These are phyloP conservation scores for Leptomonas pyrrhocoris DNA, from an alignment of 208 protist genomes.

Conservation along the genomic window DNA sequence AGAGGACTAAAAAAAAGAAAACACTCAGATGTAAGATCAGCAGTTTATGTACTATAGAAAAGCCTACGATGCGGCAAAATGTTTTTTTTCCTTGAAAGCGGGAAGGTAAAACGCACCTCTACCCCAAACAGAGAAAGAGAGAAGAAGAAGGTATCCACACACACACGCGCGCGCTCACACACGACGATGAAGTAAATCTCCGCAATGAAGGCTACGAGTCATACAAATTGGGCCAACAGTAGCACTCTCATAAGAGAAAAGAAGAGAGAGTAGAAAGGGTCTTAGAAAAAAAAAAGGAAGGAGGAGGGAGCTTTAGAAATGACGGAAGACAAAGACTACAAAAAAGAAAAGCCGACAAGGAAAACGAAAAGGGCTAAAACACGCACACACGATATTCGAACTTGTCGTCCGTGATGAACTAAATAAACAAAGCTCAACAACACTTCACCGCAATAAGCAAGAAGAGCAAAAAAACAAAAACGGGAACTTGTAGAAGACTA, in stretches of 20 bases:
- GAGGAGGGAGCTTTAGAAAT: background rate
- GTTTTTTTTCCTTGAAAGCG: no score
- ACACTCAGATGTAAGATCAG: no score
- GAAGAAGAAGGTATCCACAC: background rate
- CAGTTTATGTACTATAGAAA: no score
- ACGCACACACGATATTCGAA: background rate
- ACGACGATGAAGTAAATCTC: constrained; percentile 2
- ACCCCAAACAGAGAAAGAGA: background rate
- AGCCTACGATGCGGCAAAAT: background rate
- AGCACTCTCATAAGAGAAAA: constrained; percentile 16
- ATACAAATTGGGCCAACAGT: no score
- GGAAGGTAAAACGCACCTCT: constrained; percentile 2
- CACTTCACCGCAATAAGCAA: no score
- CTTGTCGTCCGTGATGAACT: background rate
- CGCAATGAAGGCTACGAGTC: background rate
- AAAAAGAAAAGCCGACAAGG: constrained; percentile 11
- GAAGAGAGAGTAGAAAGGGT: constrained; percentile 2
- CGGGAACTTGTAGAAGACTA: background rate
- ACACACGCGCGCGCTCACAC: background rate
- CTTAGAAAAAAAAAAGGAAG: constrained; percentile 27
- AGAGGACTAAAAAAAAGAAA: background rate
- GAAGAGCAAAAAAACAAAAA: constrained; percentile 15
- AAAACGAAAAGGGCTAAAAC: constrained; percentile 12
- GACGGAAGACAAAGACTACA: constrained; percentile 4
- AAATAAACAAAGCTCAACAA: no score